A percentile compares a stretch with the other conserved stretches of the same genome.
phyloP scores from a whole-genome alignment of 441 rosid species.

The Erysimum cheiri region DNA sequence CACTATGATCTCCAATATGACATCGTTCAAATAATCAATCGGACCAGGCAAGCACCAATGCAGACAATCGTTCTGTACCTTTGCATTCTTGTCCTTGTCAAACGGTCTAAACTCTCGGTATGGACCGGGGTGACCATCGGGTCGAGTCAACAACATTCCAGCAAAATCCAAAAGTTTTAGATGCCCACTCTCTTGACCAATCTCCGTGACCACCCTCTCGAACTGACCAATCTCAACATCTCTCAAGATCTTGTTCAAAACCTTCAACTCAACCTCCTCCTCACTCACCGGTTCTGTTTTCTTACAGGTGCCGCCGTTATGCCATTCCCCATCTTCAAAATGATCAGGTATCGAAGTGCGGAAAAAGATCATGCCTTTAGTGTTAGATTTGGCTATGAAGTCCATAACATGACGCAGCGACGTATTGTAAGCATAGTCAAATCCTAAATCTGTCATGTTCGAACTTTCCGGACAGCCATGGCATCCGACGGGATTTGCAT shows the following conservation, averaged over 20 bases:
- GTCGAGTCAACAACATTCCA: slow-evolving; percentile 65
- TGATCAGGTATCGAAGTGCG: slow-evolving; percentile 91
- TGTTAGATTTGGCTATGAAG: slow-evolving; percentile 57
- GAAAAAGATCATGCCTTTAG: slow-evolving; percentile 66
- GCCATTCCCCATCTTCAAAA: slow-evolving; percentile 94
- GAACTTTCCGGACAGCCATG: slow-evolving; percentile 70
- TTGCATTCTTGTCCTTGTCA: slow-evolving; percentile 61
- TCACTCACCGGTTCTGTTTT: slow-evolving; percentile 64
- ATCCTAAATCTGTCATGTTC: slow-evolving; percentile 62
- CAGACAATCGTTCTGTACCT: slow-evolving; percentile 88
- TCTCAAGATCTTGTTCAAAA: slow-evolving; percentile 59
- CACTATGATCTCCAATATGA: slow-evolving; percentile 76
- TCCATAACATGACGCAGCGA: slow-evolving; percentile 62
- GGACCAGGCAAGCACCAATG: slow-evolving; percentile 99
- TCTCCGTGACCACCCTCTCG: slow-evolving; percentile 60
- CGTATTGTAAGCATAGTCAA: slow-evolving; percentile 71
- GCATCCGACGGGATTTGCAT: slow-evolving; percentile 68
- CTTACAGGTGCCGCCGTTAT: slow-evolving; percentile 80
- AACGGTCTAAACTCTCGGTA: slow-evolving; percentile 75
- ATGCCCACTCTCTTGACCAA: slow-evolving; percentile 49
- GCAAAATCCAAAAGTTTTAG: slow-evolving; percentile 87
- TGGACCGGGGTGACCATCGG: slow-evolving; percentile 96
- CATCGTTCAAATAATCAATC: slow-evolving; percentile 79
- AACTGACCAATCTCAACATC: slow-evolving; percentile 66
- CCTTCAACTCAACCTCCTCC: slow-evolving; percentile 68